These are phyloP conservation scores for Tribonema minus DNA, from an alignment of 108 stramenopile genomes.

Conservation along the genomic window DNA sequence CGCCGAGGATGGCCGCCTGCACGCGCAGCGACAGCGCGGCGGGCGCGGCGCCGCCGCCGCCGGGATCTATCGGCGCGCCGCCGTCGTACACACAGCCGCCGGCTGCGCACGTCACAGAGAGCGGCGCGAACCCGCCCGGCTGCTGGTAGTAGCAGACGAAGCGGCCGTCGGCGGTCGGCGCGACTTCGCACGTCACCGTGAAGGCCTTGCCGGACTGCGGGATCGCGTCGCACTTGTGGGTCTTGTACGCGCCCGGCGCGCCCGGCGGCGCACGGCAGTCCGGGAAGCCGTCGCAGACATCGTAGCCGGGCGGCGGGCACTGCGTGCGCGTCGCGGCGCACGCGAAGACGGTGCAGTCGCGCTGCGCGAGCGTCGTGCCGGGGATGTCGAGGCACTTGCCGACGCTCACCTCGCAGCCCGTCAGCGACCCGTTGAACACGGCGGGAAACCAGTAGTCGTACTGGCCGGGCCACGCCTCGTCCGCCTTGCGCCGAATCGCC, in stretches of 20 bases:
- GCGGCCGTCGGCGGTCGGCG: not conserved
- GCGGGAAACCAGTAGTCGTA: slow-evolving; percentile 21
- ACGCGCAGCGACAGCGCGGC: too few relatives aligned
- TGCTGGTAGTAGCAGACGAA: slow-evolving; percentile 25
- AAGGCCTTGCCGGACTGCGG: slow-evolving; percentile 2
- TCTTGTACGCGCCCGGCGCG: not conserved
- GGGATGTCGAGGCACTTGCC: slow-evolving; percentile 7
- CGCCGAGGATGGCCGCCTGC: too few relatives aligned
- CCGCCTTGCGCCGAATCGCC: slow-evolving; percentile 11
- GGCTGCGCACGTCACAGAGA: slow-evolving; percentile 10
- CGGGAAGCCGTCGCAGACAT: slow-evolving; percentile 18
- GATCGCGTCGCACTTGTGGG: slow-evolving; percentile 1
- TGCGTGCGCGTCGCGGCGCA: slow-evolving; percentile 3
- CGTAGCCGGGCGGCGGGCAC: slow-evolving; percentile 8
- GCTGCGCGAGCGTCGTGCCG: not conserved
- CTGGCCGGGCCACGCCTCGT: slow-evolving; percentile 26
- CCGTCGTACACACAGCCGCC: slow-evolving; percentile 9
- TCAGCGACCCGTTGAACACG: slow-evolving; percentile 19
- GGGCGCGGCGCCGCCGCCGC: too few relatives aligned
- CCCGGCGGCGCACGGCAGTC: not conserved
- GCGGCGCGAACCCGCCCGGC: slow-evolving; percentile 4
- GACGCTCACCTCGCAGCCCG: slow-evolving; percentile 7
- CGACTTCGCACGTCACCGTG: slow-evolving; percentile 11
- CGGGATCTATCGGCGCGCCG: too few relatives aligned
- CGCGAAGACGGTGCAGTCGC: slow-evolving; percentile 2